Conservation (phyloP, 257 asterid genomes). For the Thymus mandschuricus region DNA sequence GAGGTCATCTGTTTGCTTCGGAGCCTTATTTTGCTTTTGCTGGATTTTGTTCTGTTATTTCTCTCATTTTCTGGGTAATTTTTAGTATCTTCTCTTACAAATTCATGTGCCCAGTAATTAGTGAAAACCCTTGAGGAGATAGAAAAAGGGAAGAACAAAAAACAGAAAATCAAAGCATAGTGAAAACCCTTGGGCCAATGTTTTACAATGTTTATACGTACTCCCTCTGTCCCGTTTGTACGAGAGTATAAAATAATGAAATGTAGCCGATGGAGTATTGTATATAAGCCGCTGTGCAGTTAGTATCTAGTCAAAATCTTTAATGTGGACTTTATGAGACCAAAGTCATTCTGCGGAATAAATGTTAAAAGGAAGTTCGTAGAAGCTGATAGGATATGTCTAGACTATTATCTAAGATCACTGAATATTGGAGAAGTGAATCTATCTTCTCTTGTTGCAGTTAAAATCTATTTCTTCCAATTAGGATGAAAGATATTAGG, state of each 20-base stretch:
- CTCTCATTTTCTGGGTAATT: background rate
- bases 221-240: no score
- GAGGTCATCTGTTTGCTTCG: constrained; percentile 40
- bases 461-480: constrained; percentile 17
- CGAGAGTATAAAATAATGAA: no score
- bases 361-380: background rate
- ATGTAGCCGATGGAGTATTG: no score
- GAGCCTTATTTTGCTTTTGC: constrained; percentile 17
- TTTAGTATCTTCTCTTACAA: background rate
- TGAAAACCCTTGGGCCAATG: no score
- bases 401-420: no score
- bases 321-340: background rate
- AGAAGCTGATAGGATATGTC: background rate
- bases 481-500: constrained; percentile 9
- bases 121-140: background rate
- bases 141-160: no score
- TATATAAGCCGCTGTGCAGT: background rate
- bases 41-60: constrained; percentile 1
- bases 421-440: background rate
- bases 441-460: background rate
- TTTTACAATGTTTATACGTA: no score
- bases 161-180: no score
- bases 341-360: background rate
- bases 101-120: background rate
- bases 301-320: constrained; percentile 7